These are phyloP conservation scores for Plectosphaerella sp. DNA, from an alignment of 2,329 filamentous ascomycete species.

Conservation along the genomic window DNA sequence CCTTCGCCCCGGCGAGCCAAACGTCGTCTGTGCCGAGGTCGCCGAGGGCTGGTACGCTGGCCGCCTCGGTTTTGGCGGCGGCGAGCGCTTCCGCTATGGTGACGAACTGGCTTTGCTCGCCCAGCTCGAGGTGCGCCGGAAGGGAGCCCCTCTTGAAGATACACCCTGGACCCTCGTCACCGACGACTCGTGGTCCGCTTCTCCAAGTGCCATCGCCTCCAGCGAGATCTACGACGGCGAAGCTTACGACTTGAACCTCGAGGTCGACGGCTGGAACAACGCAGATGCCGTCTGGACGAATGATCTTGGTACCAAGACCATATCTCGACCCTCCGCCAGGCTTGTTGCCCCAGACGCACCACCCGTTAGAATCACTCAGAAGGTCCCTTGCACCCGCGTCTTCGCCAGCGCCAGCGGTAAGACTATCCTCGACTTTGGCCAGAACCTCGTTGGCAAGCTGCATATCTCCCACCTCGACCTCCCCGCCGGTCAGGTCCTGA, in stretches of 20 bases:
- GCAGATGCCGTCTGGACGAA: constrained; percentile 1
- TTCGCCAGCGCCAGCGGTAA: constrained; percentile 33
- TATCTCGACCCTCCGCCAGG: constrained; percentile 11
- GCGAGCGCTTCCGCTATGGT: constrained; percentile 23
- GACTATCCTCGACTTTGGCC: constrained; percentile 29
- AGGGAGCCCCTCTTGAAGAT: constrained; percentile 8
- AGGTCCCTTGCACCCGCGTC: constrained; percentile 13
- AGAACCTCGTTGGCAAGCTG: constrained; percentile 10
- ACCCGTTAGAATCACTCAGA: constrained; percentile 21
- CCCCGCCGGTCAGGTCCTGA: background rate
- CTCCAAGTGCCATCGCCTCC: constrained; percentile 10
- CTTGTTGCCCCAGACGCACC: constrained; percentile 25
- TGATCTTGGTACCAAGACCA: constrained; percentile 7
- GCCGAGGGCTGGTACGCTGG: constrained; percentile 49
- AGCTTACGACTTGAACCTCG: constrained; percentile 20
- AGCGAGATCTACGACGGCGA: constrained; percentile 25
- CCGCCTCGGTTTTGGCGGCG: constrained; percentile 25
- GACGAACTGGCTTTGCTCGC: constrained; percentile 24
- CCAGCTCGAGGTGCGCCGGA: constrained; percentile 16
- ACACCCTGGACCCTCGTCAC: constrained; percentile 17
- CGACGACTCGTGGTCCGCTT: constrained; percentile 22
- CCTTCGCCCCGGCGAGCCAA: constrained; percentile 23
- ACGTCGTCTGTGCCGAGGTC: constrained; percentile 40
- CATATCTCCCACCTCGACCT: constrained; percentile 5
- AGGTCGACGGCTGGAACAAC: constrained; percentile 13